phyloP scores from a whole-genome alignment of 345 rosid species.

The Kernera saxatilis region DNA sequence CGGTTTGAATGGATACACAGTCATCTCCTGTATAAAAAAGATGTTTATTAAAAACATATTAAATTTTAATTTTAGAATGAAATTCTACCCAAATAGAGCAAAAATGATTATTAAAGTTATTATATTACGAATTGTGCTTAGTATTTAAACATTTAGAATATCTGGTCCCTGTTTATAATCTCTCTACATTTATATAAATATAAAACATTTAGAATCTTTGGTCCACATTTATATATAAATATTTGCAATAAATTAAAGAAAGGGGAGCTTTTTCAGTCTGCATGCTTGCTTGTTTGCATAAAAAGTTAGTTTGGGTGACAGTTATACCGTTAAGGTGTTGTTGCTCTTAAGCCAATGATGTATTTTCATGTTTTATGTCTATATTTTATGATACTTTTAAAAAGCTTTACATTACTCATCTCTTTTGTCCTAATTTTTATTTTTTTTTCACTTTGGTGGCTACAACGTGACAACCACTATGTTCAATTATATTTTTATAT shows the following conservation, averaged over 20 bases:
- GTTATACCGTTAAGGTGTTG: conserved; percentile 28
- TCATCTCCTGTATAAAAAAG: conserved; percentile 58
- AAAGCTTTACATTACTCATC: conserved; percentile 8
- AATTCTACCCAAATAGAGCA: background rate
- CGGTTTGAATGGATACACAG: conserved; percentile 86
- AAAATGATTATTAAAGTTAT: background rate
- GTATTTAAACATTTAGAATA: background rate
- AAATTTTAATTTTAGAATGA: background rate
- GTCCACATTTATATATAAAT: conserved; percentile 2
- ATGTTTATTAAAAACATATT: background rate
- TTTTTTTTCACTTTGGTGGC: conserved; percentile 1
- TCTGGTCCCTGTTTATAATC: background rate
- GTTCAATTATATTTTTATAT: background rate
- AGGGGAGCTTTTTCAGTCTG: conserved; percentile 17
- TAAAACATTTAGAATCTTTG: background rate
- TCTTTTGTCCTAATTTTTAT: background rate
- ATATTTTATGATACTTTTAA: background rate
- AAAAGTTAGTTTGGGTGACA: conserved; percentile 29
- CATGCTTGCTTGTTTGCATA: conserved; percentile 26
- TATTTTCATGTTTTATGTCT: background rate
- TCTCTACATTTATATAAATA: background rate
- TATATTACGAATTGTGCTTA: background rate
- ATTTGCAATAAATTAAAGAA: background rate
- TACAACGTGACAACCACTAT: conserved; percentile 51
- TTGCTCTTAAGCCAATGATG: conserved; percentile 13